Conservation (phyloP, 768 basidiomycete species). For the Neoboletus subvelutipes region DNA sequence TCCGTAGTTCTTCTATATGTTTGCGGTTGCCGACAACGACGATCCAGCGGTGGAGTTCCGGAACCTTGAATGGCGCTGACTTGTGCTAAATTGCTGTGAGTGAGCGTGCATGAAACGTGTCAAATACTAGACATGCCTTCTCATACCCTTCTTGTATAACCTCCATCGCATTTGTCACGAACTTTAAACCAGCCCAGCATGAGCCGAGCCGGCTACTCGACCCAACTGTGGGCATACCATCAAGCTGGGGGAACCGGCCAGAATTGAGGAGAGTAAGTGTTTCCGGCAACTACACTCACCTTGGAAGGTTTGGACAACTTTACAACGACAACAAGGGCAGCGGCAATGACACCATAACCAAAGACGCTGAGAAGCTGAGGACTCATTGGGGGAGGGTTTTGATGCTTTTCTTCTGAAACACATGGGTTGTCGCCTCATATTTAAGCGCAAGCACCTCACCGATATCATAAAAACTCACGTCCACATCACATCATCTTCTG, state of each 20-base stretch:
- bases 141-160: constrained; percentile 34
- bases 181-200: constrained; percentile 23
- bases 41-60: constrained; percentile 34
- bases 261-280: background rate
- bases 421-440: background rate
- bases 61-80: constrained; percentile 32
- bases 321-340: background rate
- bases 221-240: constrained; percentile 33
- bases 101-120: background rate
- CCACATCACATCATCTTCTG: too few species aligned
- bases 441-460: background rate
- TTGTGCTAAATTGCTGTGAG: constrained; percentile 23
- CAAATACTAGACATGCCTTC: constrained; percentile 16
- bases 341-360: background rate
- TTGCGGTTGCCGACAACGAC: constrained; percentile 35
- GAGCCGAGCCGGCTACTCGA: constrained; percentile 27
- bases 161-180: constrained; percentile 9
- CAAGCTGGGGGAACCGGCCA: constrained; percentile 12
- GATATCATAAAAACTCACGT: background rate
- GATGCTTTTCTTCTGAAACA: background rate
- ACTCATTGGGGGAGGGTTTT: background rate
- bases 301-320: constrained; percentile 1
- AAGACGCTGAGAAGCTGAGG: background rate
- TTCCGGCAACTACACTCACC: background rate
- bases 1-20: constrained; percentile 41